Evolutionary conservation across 768 basidiomycete genomes (phyloP), one percentile per base, ranked within the genome.

Genomic region (Boletus pseudopeckii): DNA sequence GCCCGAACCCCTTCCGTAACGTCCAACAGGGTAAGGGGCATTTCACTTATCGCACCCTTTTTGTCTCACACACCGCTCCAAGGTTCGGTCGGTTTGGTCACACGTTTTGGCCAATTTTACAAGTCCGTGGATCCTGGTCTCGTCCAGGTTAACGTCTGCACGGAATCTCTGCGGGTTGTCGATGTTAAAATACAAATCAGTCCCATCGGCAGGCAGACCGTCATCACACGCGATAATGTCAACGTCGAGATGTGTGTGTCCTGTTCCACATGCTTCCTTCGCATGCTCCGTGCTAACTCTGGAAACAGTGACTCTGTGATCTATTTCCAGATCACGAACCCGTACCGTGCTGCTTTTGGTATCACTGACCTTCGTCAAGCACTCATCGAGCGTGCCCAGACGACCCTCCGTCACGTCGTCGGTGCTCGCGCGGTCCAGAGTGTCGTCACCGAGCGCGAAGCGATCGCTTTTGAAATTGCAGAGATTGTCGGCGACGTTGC

Each of bases 101-200:
- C 90, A 34, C 86, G 93, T 54, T 98, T 98, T 64, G 95, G 95
- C 45, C 83, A 96, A 67, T 96, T 98, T 80, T 96, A 96, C 83
- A 92, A 90, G 73, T 86, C 91, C 8, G 92, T 95, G 62, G 92
- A 96, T 66, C 94, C 92, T 1, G 94, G 95, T 53, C 80, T 97
- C 33, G 89, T 88, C 48, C 83, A 92, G 62, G 86, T 97, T 71
- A 97, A 98, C 68, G 90, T 96, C 56, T 96, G 94, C 80, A 90
- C 92, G 15, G 96, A 98, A 70, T 80, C 80, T 2, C 79, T 98
- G 41, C 83, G 85, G 53, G 70, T 88, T 45, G 92, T 98, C 59
- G 91, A 97, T 66, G 94, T 98, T 72, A 96, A 95, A 72, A 96
- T 98, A 59, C 94, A 96, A 71, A 93, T 98, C 62, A 88, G 84